phyloP scores from a whole-genome alignment of 805 yeast species.

The Candida silvatica region DNA sequence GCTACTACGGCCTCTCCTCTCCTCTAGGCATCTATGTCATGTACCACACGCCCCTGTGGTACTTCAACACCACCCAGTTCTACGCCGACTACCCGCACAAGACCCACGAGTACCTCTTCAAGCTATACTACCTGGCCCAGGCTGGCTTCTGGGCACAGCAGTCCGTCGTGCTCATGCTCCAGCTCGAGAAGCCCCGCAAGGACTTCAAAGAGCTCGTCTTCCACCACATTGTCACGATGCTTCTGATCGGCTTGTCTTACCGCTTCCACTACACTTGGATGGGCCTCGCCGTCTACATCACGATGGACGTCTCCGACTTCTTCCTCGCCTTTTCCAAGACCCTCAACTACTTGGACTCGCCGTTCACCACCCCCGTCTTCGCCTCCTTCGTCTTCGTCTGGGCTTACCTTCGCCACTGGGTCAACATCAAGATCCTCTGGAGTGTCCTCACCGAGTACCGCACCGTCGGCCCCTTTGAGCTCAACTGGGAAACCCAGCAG shows the following conservation, averaged over 20 bases:
- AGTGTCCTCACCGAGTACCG: conserved; percentile 80
- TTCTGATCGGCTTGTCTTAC: conserved; percentile 79
- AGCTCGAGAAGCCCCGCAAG: conserved; percentile 90
- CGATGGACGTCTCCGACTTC: conserved; percentile 95
- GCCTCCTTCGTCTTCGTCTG: conserved; percentile 61
- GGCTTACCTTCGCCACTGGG: conserved; percentile 84
- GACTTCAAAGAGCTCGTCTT: conserved; percentile 86
- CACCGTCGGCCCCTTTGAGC: conserved; percentile 72
- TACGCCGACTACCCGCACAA: conserved; percentile 79
- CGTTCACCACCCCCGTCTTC: conserved; percentile 56
- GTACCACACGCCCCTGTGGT: conserved; percentile 82
- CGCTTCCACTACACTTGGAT: conserved; percentile 95
- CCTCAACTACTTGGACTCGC: conserved; percentile 74
- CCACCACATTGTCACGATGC: conserved; percentile 89
- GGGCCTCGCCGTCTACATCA: conserved; percentile 83
- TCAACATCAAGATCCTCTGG: conserved; percentile 75
- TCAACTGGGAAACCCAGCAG: conserved; percentile 85
- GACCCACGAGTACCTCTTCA: conserved; percentile 59
- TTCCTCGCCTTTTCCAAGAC: conserved; percentile 79
- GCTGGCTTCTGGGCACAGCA: conserved; percentile 99
- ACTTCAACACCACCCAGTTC: conserved; percentile 75
- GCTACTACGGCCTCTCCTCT: conserved; percentile 74
- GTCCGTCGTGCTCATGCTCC: conserved; percentile 70
- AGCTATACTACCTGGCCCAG: conserved; percentile 79
- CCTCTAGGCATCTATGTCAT: conserved; percentile 87